phyloP scores from a whole-genome alignment of 2,329 filamentous ascomycete genomes.

The Fusarium oligoseptatum region DNA sequence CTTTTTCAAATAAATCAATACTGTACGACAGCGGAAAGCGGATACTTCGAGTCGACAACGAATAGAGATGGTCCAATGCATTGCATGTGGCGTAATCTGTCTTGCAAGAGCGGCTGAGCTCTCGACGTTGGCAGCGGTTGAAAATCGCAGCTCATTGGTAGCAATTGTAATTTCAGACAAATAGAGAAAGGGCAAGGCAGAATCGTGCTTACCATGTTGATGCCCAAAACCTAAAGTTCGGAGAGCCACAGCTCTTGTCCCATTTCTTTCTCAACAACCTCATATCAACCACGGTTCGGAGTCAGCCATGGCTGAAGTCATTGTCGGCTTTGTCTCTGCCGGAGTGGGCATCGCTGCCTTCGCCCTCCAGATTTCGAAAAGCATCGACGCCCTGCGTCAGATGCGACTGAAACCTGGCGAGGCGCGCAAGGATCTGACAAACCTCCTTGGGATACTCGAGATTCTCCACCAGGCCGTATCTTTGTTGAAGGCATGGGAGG shows the following conservation, averaged over 20 bases:
- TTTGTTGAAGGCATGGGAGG: background rate
- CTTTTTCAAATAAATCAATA: background rate
- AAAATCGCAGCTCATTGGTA: background rate
- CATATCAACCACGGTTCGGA: rapidly evolving
- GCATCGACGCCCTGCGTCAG: background rate
- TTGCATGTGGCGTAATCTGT: background rate
- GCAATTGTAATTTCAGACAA: background rate
- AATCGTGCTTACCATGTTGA: background rate
- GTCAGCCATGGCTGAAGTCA: background rate
- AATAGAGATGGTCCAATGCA: background rate
- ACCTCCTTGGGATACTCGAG: background rate
- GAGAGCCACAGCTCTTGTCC: background rate
- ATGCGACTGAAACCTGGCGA: background rate
- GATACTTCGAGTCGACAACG: background rate
- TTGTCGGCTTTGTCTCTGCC: background rate
- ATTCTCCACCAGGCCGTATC: background rate
- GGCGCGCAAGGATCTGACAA: background rate
- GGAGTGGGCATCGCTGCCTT: background rate
- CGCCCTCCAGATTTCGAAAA: background rate
- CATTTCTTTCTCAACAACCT: background rate
- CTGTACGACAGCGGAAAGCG: background rate
- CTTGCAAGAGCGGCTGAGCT: background rate
- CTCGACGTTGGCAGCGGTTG: background rate
- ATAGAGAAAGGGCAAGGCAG: background rate
- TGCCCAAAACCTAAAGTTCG: background rate